Percentiles rank a stretch among this genome's conserved stretches.
These are phyloP conservation scores for Entophlyctis luteolus DNA, from an alignment of 192 early-diverging fungal genomes.

Conservation along the genomic window DNA sequence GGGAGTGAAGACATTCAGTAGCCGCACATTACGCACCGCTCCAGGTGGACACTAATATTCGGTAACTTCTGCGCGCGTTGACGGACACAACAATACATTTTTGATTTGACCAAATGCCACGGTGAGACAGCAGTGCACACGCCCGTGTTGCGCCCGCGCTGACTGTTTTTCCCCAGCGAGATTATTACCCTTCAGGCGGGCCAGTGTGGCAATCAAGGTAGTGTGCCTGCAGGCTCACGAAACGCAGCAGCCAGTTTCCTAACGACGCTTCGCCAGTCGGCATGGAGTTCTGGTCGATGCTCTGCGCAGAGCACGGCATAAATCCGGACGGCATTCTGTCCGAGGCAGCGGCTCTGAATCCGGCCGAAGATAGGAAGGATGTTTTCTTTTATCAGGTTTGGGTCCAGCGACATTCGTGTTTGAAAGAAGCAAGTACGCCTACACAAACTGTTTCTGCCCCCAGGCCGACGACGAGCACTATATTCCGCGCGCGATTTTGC, in stretches of 20 bases:
- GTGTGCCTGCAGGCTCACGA: neutral
- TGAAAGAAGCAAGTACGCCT: no score
- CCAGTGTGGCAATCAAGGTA: constrained; percentile 98
- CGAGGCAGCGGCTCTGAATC: constrained; percentile 65
- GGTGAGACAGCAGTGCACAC: no score
- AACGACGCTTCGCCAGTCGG: constrained; percentile 77
- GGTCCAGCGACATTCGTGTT: no score
- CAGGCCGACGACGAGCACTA: constrained; percentile 99
- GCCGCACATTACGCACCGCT: no score
- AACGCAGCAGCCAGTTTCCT: no score
- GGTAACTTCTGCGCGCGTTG: no score
- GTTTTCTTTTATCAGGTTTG: constrained; percentile 95
- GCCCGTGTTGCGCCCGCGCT: no score
- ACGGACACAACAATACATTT: no score
- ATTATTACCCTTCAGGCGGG: constrained; percentile 95
- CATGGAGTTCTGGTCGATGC: constrained; percentile 88
- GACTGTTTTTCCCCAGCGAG: constrained; percentile 55
- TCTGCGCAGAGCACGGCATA: constrained; percentile 95
- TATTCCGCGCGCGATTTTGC: constrained; percentile 86
- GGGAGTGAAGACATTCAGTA: no score
- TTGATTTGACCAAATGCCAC: no score
- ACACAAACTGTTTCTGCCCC: neutral
- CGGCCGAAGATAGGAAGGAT: constrained; percentile 79
- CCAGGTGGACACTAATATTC: no score
- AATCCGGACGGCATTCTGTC: constrained; percentile 88